phyloP scores from a whole-genome alignment of 495 filamentous ascomycete genomes.

The Staphylotrichum tortipilum region DNA sequence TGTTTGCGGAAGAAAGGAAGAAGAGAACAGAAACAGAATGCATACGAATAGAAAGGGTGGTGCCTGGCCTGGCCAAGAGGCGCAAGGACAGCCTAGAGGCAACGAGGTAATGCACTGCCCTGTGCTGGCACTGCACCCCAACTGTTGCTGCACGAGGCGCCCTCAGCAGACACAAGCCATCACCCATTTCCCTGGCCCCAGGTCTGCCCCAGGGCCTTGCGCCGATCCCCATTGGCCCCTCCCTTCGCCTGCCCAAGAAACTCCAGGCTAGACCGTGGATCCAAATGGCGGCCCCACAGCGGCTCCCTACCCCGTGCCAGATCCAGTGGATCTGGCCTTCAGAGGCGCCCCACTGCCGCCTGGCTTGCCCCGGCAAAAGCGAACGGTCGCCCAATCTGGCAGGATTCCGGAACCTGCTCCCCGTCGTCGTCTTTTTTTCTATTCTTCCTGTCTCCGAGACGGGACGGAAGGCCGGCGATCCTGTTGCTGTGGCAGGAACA shows the following conservation, averaged over 20 bases:
- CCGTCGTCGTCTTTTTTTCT: too few species aligned
- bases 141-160: slow-evolving; percentile 6
- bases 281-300: background rate
- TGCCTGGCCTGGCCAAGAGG: background rate
- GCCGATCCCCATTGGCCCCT: slow-evolving; percentile 4
- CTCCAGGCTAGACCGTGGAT: too few species aligned
- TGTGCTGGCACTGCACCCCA: too few species aligned
- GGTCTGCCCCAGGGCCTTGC: too few species aligned
- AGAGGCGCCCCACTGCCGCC: background rate
- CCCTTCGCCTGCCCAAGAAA: too few species aligned
- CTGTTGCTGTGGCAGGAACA: too few species aligned
- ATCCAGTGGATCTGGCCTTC: background rate
- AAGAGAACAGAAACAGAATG: background rate
- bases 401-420: background rate
- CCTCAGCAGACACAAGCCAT: slow-evolving; percentile 2
- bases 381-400: slow-evolving; percentile 2
- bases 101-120: too few species aligned
- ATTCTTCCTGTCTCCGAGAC: too few species aligned
- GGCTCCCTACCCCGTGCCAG: slow-evolving; percentile 4
- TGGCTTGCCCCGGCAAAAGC: slow-evolving; percentile 3
- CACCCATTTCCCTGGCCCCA: too few species aligned
- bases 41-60: too few species aligned
- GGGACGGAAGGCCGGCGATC: too few species aligned
- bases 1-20: background rate
- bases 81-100: too few species aligned